Percentiles rank a stretch among this genome's conserved stretches.
phyloP scores from a whole-genome alignment of 202 grass and related monocot species.

The Setaria viridis region DNA sequence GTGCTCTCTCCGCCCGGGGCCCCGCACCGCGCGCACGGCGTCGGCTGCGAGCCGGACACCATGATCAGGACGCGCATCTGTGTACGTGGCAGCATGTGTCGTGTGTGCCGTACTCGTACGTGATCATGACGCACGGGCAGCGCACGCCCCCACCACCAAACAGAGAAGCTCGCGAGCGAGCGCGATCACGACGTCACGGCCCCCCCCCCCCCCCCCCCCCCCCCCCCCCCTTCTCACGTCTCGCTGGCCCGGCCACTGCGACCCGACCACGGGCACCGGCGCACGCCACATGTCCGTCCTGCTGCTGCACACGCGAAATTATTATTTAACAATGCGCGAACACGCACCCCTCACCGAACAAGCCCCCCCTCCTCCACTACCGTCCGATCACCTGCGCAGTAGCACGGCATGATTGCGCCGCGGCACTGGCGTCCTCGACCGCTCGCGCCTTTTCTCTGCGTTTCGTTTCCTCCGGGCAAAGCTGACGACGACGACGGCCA shows the following conservation, averaged over 20 bases:
- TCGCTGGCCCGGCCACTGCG: neutral
- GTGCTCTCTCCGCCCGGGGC: too few relatives aligned
- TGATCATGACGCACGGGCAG: slow-evolving; percentile 6
- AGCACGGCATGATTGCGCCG: neutral
- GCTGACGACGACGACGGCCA: neutral
- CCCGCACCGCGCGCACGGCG: too few relatives aligned
- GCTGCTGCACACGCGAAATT: neutral
- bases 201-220: too few relatives aligned
- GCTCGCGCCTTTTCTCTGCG: neutral
- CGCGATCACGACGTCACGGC: neutral
- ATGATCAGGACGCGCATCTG: too few relatives aligned
- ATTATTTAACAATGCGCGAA: neutral
- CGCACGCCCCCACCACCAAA: neutral
- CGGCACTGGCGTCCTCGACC: neutral
- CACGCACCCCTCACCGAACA: neutral
- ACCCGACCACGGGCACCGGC: neutral
- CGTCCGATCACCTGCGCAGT: neutral
- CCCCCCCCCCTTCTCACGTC: neutral
- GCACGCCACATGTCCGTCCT: neutral
- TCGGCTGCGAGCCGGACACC: too few relatives aligned
- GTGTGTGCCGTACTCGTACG: neutral
- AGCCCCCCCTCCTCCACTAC: neutral
- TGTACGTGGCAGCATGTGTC: neutral
- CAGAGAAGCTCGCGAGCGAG: neutral
- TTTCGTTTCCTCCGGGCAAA: neutral